Evolutionary conservation across 108 stramenopile species (phyloP).

Genomic region (Skeletonema tropicum): DNA sequence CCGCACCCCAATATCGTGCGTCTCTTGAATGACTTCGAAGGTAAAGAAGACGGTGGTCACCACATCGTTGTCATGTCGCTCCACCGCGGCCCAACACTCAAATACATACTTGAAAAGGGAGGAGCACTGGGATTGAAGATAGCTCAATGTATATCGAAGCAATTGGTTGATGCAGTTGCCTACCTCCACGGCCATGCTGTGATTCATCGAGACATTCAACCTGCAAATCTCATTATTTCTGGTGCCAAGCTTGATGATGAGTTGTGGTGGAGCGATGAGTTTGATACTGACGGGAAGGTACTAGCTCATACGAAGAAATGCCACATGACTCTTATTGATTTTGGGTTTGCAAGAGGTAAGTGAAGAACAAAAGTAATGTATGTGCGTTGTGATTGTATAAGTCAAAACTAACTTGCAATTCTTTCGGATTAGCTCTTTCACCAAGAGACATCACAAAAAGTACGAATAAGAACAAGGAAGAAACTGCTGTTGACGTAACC

Average conservation of each 20-base stretch:
- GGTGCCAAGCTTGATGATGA: constrained; percentile 33
- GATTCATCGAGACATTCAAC: constrained; percentile 90
- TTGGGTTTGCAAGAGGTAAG: constrained; percentile 80
- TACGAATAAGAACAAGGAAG: constrained; percentile 7
- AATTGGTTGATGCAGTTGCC: constrained; percentile 75
- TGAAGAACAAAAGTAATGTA: neutral
- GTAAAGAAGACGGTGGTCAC: constrained; percentile 42
- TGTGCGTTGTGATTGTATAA: neutral
- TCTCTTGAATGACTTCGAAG: constrained; percentile 61
- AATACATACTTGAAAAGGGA: constrained; percentile 67
- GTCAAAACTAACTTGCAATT: neutral
- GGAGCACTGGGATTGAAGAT: constrained; percentile 80
- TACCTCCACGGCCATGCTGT: constrained; percentile 86
- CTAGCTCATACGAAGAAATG: constrained; percentile 52
- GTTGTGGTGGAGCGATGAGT: constrained; percentile 68
- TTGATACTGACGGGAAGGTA: constrained; percentile 54
- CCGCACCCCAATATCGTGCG: constrained; percentile 81
- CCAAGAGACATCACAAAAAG: constrained; percentile 42
- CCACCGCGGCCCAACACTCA: constrained; percentile 68
- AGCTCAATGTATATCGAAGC: constrained; percentile 65
- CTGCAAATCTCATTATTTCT: constrained; percentile 63
- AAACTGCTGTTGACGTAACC: neutral
- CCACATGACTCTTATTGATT: constrained; percentile 80
- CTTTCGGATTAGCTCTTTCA: constrained; percentile 38
- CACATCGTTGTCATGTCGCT: constrained; percentile 31